Base-by-base conservation (phyloP, 306 rosid species). In the Quillaja saponaria region DNA sequence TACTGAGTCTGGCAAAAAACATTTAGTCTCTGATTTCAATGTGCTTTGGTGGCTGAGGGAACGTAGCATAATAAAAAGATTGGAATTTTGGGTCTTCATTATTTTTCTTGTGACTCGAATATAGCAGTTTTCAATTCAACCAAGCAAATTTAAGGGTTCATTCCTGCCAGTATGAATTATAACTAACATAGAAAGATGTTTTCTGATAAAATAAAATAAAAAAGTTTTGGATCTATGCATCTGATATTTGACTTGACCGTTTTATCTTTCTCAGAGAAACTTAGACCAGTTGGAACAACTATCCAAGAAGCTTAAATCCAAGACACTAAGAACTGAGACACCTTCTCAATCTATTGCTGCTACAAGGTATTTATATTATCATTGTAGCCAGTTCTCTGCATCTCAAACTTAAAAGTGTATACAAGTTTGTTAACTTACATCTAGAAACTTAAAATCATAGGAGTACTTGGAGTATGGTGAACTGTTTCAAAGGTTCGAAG, bases 221-320 rank as follows among this genome's bases (percentile, higher is more conserved):
- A 8, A 39, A 21, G 55, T 66, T 64, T 38, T 14, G 25, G 61
- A 15, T 69, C 42, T 49, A 7, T 49, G 13, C 13, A 17, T 31
- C 2, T 51, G 35, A 8, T 9, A 31, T 79, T 50, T 67, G 65
- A 76, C 11, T 57, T 66, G 9, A 44, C 25, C 34, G 53, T 18
- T 16, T 6, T 59, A 12, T 42, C 19, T 71, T 55, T 73, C 80
- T 64, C 83, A 92, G 96, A 84, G 99, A 64, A 89, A 92, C 80
- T 85, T 92, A 34, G 96, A 92, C 71, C 99, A 92, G 72, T 80
- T 92, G n/a, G 99, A 92, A 75, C 85, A 87, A 16, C 79, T 92
- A 49, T 92, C 99, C 25, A 92, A 89, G 88, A 92, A 92, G 83
- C 95, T 92, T 71, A 92, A 86, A 82, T 88, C 99, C n/a, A 92